These are phyloP conservation scores for Sherardia arvensis DNA, from an alignment of 257 asterid species.

Conservation along the genomic window DNA sequence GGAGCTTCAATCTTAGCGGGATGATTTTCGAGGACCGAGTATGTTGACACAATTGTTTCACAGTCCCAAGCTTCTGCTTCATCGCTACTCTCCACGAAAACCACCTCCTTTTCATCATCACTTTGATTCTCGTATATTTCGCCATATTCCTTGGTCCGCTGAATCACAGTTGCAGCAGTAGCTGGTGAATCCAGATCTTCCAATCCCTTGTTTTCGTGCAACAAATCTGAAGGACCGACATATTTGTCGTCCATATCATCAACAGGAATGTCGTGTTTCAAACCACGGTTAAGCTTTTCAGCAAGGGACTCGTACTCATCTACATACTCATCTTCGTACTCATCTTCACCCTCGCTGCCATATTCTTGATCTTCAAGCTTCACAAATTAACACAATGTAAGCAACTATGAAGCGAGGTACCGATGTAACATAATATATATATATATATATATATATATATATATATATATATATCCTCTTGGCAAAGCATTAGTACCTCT, in stretches of 20 bases:
- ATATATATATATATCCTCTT: background rate
- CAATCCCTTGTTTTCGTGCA: constrained; percentile 21
- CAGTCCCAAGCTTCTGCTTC: constrained; percentile 91
- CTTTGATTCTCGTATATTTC: constrained; percentile 49
- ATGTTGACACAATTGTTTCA: constrained; percentile 77
- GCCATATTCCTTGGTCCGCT: constrained; percentile 60
- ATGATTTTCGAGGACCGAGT: constrained; percentile 85
- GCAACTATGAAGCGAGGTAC: constrained; percentile 4
- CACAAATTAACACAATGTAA: constrained; percentile 12
- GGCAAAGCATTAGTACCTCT: no score
- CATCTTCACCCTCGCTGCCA: constrained; percentile 55
- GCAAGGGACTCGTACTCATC: constrained; percentile 50
- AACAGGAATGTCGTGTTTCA: constrained; percentile 25
- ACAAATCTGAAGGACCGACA: constrained; percentile 19
- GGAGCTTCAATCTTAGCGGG: constrained; percentile 87
- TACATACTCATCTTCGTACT: constrained; percentile 25
- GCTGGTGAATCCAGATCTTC: constrained; percentile 44
- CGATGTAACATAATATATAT: background rate
- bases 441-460: background rate
- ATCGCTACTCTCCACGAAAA: constrained; percentile 67
- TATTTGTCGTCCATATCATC: constrained; percentile 10
- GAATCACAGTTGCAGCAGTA: constrained; percentile 53
- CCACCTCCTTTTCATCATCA: constrained; percentile 34
- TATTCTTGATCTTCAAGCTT: constrained; percentile 88
- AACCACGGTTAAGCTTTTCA: constrained; percentile 51